phyloP scores from a whole-genome alignment of 2,329 filamentous ascomycete species.

The Aspergillus thermomutatus region DNA sequence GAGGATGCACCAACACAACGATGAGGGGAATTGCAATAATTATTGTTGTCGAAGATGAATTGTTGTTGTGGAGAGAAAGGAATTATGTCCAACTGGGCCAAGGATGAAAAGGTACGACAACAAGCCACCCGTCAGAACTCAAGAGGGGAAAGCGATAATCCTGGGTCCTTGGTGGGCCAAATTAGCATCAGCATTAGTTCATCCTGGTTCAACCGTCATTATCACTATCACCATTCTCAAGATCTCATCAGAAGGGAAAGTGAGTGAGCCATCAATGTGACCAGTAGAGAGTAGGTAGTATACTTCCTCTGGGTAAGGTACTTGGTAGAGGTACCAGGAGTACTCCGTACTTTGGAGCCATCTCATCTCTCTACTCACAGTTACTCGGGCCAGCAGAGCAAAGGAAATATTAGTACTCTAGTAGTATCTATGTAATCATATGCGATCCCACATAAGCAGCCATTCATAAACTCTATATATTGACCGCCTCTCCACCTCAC shows the following conservation, averaged over 20 bases:
- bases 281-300: neutral
- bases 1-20: neutral
- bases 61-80: neutral
- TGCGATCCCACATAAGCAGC: too few relatives aligned
- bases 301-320: neutral
- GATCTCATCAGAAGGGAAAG: neutral
- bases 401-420: too few relatives aligned
- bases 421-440: neutral
- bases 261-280: neutral
- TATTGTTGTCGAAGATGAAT: neutral
- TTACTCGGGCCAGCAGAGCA: too few relatives aligned
- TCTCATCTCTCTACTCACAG: too few relatives aligned
- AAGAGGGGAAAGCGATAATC: neutral
- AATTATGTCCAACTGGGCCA: neutral
- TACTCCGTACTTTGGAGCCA: too few relatives aligned
- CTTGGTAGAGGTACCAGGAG: too few relatives aligned
- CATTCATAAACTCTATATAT: neutral
- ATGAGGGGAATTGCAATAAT: neutral
- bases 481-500: neutral
- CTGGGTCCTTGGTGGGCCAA: neutral
- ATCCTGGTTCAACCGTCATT: neutral
- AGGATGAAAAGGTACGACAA: neutral
- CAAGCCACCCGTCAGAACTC: neutral
- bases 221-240: neutral
- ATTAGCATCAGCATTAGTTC: neutral